A percentile compares a stretch with the other conserved stretches of the same genome.
Conservation (phyloP, 306 rosid species). For the Medicago ruthenica region DNA sequence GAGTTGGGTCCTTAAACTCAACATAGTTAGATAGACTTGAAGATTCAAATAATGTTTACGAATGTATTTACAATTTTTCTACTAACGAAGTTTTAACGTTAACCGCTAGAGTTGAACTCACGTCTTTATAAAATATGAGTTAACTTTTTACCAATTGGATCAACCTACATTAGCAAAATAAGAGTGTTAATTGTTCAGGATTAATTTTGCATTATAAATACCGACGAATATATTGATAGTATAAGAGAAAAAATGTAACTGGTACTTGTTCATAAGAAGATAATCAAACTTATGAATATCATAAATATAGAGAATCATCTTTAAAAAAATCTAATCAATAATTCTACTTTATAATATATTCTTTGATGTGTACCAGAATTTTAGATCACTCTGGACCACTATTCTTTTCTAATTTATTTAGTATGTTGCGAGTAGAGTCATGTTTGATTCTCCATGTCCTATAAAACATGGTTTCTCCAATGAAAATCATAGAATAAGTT, state of each 20-base stretch:
- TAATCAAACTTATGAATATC: background rate
- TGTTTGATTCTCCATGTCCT: constrained; percentile 8
- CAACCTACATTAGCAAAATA: background rate
- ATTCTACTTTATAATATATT: background rate
- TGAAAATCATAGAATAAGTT: constrained; percentile 10
- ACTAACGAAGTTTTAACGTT: too few relatives aligned
- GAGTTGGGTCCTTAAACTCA: too few relatives aligned
- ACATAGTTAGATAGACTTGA: too few relatives aligned
- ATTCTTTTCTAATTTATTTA: constrained; percentile 17
- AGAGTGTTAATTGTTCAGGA: background rate
- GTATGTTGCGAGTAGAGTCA: constrained; percentile 25
- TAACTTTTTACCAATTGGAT: too few relatives aligned
- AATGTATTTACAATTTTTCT: too few relatives aligned
- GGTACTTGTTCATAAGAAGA: too few relatives aligned
- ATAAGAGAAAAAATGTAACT: background rate
- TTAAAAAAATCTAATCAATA: background rate
- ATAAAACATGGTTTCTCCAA: constrained; percentile 33
- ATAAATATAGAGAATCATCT: background rate
- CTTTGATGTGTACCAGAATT: constrained; percentile 15
- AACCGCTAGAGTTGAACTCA: too few relatives aligned
- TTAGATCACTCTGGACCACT: constrained; percentile 31
- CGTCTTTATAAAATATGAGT: too few relatives aligned
- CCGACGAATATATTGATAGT: background rate
- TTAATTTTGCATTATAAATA: background rate
- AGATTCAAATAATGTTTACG: too few relatives aligned